Evolutionary conservation across 2,329 filamentous ascomycete species (phyloP), one percentile per base, ranked within the genome.

Genomic region (Trichoderma hamatum): DNA sequence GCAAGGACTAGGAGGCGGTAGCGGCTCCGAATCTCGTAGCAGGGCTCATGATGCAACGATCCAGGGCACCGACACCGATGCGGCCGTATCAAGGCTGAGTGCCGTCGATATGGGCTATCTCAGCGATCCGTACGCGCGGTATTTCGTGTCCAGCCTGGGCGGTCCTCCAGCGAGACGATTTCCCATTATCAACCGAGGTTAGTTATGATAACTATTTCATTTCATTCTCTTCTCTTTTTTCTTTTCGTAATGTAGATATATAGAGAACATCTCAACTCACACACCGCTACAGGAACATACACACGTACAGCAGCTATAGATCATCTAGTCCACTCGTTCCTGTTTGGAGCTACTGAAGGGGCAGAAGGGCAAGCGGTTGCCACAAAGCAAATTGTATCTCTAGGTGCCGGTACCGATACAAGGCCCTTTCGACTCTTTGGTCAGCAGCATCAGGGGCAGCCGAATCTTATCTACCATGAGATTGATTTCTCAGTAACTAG

Each of bases 351-450:
- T 54, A 3, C 32, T 54, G 30, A n/a, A 5, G 26, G 16, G 28
- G 19, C 43, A 49, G 60, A 9, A 26, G 70, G 73, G 2, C 72
- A 32, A 69, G 30, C 65, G 74, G 2, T 5, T 13, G 51, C 28
- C n/a, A 59, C 64, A 55, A 88, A 88, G 71, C 96, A 99, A 77
- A 93, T 99, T 70, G 86, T 99, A 70, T 97, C 94, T 0, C 86
- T 99, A 0, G 96, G 96, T 34, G 95, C 96, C 19, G 96, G 96
- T 28, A 97, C 94, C 13, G 96, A 99, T 77, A 98, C 96, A 7
- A 88, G 96, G 19, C 91, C 90, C 70, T 94, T 97, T 76, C 89
- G 93, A 24, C 82, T 97, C 1, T 85, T 92, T 70, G 80, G 86
- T 10, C 77, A 81, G 19, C 78, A 82, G 0, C 77, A 81, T 16